These are phyloP conservation scores for Arctostaphylos glauca DNA, from an alignment of 148 eudicot genomes.

Conservation along the genomic window DNA sequence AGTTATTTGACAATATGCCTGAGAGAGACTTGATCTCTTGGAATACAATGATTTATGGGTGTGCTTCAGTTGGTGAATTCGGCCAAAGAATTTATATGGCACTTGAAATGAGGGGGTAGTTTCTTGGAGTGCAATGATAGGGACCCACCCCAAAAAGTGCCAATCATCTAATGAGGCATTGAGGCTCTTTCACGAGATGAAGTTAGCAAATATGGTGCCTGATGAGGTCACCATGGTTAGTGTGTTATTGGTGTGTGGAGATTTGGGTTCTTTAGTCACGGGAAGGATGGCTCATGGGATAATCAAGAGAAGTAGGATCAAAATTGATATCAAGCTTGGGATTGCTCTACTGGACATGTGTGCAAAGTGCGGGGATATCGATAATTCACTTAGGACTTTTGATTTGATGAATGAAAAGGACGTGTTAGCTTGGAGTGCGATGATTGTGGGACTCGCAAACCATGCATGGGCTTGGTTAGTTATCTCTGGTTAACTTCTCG, in stretches of 20 bases:
- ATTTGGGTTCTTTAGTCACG: too few species aligned
- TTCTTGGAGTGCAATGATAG: background rate
- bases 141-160: background rate
- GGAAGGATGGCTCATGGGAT: conserved; percentile 17
- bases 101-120: too few species aligned
- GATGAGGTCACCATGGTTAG: conserved; percentile 19
- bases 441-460: conserved; percentile 26
- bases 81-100: background rate
- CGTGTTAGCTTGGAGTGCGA: conserved; percentile 23
- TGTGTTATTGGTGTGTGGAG: too few species aligned
- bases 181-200: too few species aligned
- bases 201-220: too few species aligned
- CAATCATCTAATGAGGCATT: too few species aligned
- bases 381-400: conserved; percentile 17
- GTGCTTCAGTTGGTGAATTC: conserved; percentile 10
- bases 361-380: conserved; percentile 26
- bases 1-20: conserved; percentile 20
- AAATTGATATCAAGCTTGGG: conserved; percentile 17
- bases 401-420: conserved; percentile 14
- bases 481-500: too few species aligned
- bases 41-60: conserved; percentile 27
- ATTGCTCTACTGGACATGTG: conserved; percentile 21
- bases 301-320: conserved; percentile 10
- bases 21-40: conserved; percentile 21
- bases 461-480: conserved; percentile 25